Base-by-base conservation (phyloP, 2,329 filamentous ascomycete species). In the Chlorencoelia australis region DNA sequence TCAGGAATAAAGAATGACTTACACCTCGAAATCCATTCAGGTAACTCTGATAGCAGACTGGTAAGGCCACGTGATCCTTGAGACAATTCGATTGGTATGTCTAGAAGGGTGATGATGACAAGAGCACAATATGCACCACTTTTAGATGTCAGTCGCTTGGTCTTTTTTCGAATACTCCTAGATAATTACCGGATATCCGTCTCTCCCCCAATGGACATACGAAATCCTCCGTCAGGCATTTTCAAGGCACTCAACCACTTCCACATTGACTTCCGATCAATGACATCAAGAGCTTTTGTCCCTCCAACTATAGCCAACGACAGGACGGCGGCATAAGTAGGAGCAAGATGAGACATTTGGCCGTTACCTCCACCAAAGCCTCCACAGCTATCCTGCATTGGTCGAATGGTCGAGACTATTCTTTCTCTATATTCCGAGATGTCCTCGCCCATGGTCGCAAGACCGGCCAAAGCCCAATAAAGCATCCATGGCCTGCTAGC, bases 341-440 rank as follows among this genome's bases (percentile, higher is more conserved):
- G 81, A 39, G 91, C 91, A 48, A 91, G 72, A 61, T 98, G 91
- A 35, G 85, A 87, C 47, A 75, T 69, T 57, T 96, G 91, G 18
- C 89, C 87, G 58, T 87, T 82, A n/a, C 91, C 88, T 45, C 89
- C 91, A 35, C 87, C 91, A 58, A 94, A 94, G 2, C 91, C 91
- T 33, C 91, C 91, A 11, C 68, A 69, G 15, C 67, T 59, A 59
- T 95, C 93, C 62, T 96, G 91, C 61, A 89, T 79, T 29, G 84
- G 75, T 31, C 69, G 70, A 33, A 91, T 79, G 5, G 88, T 95
- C 42, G 77, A 72, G 33, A 83, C 64, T 40, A 89, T 74, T 61
- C 72, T 69, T 46, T 81, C 65, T 38, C 79, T 73, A 59, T 85
- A 89, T 37, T 57, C 52, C 6, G 62, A 65, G 25, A 75, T 60